A percentile compares a stretch with the other conserved stretches of the same genome.
These are phyloP conservation scores for Candolleomyces eurysporus DNA, from an alignment of 768 basidiomycete genomes.

Conservation along the genomic window DNA sequence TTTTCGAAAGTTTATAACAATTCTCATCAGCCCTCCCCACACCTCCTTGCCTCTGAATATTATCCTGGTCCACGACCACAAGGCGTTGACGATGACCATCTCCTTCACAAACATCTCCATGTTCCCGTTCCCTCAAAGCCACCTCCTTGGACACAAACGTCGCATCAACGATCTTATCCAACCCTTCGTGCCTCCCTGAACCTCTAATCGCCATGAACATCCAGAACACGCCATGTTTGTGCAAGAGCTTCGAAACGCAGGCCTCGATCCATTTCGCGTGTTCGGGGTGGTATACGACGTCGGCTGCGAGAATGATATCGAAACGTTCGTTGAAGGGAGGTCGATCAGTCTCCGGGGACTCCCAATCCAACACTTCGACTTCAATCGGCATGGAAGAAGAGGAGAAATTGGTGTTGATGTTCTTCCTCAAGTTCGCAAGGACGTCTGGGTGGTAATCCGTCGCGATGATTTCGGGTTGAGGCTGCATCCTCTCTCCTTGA, in stretches of 20 bases:
- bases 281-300: constrained; percentile 71
- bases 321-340: constrained; percentile 43
- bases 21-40: constrained; percentile 69
- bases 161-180: constrained; percentile 53
- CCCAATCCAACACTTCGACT: constrained; percentile 67
- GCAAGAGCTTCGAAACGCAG: constrained; percentile 55
- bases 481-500: constrained; percentile 9
- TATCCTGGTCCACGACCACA: constrained; percentile 46
- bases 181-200: constrained; percentile 59
- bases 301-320: constrained; percentile 75
- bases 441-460: constrained; percentile 83
- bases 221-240: constrained; percentile 59
- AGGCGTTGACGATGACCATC: constrained; percentile 22
- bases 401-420: constrained; percentile 53
- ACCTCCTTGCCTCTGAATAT: constrained; percentile 44
- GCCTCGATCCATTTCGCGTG: constrained; percentile 69
- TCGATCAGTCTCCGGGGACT: constrained; percentile 32
- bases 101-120: too few species aligned
- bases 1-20: constrained; percentile 66
- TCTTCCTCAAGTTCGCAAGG: constrained; percentile 60
- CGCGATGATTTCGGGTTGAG: constrained; percentile 46
- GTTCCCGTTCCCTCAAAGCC: background rate
- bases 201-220: constrained; percentile 69
- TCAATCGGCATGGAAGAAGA: constrained; percentile 26
- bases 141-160: constrained; percentile 39